Base-by-base conservation (phyloP, 176 grass and related monocot genomes). In the Oryza glumipatula region DNA sequence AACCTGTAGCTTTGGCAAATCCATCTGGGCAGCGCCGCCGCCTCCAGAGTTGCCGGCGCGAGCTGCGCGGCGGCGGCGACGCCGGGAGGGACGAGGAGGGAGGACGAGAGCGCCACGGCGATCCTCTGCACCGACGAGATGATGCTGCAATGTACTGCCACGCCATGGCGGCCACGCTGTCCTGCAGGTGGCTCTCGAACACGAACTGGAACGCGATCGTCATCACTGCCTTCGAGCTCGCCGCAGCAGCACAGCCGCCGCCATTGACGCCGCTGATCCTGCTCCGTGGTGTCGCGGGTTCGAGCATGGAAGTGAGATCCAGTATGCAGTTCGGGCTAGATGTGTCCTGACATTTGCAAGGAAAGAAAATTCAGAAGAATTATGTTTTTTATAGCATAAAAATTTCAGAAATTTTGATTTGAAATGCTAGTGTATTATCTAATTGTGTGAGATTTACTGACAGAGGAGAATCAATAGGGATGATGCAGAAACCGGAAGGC, bases 151-250 rank as follows among this genome's bases (percentile, higher is more conserved):
- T 84, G 24, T 96, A 99, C 82, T 99, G 97, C 17, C 92, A 83
- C 0, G 94, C 94, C 94, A 99, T 99, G 77, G 77, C 73, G 4
- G 86, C 79, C 1, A 94, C 94, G 47, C 72, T 96, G 12, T 92
- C 92, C 28, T 94, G 89, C 48, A 99, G 92, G 70, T 99, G 92
- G 73, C 86, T 99, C 90, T 96, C 94, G 11, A 94, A 99, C 2
- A 88, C 91, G 61, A 99, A 99, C 85, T 99, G 97, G 33, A 99
- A 99, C 1, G 84, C 92, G n/a, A 99, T 93, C 3, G 97, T 96
- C 77, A 99, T 91, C 17, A 99, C 97, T 1, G 94, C 91, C 86
- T 91, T 94, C 52, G 83, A 82, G 24, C 61, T 71, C 3, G 51
- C 33, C 3, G 35, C 17, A 56, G 52, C 17, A 54, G 51, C 51